phyloP scores from a whole-genome alignment of 257 asterid species.

The Jacaranda copaia region DNA sequence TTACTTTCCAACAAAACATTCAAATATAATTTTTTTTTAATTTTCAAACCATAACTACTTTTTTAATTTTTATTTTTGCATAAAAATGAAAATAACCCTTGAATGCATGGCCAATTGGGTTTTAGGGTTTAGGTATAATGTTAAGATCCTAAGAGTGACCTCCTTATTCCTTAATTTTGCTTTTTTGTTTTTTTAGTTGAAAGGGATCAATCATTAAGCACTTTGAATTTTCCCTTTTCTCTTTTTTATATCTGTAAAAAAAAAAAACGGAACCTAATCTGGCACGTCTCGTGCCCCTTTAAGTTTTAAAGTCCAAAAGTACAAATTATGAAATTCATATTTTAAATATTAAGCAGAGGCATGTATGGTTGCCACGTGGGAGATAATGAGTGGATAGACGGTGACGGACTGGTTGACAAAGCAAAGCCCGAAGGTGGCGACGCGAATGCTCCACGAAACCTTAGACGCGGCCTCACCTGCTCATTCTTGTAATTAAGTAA shows the following conservation, averaged over 20 bases:
- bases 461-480: neutral
- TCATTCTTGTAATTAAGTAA: too few species aligned
- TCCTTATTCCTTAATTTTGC: too few species aligned
- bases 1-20: too few species aligned
- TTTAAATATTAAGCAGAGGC: neutral
- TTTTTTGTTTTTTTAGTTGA: neutral
- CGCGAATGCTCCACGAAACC: neutral
- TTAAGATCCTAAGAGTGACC: too few species aligned
- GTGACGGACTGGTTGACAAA: neutral
- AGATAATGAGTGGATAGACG: constrained; percentile 15
- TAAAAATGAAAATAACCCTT: too few species aligned
- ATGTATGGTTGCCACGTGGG: neutral
- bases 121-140: too few species aligned
- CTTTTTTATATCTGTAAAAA: too few species aligned
- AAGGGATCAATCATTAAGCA: neutral
- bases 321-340: neutral
- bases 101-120: too few species aligned
- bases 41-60: too few species aligned
- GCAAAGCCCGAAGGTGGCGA: neutral
- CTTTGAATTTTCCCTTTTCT: neutral
- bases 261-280: neutral
- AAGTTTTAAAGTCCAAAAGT: neutral
- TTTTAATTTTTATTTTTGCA: too few species aligned
- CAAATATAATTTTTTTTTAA: too few species aligned
- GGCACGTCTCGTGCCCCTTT: neutral